A percentile compares a stretch with the other conserved stretches of the same genome.
These are phyloP conservation scores for Aaosphaeria pasadenensis DNA, from an alignment of 2,329 filamentous ascomycete genomes.

Conservation along the genomic window DNA sequence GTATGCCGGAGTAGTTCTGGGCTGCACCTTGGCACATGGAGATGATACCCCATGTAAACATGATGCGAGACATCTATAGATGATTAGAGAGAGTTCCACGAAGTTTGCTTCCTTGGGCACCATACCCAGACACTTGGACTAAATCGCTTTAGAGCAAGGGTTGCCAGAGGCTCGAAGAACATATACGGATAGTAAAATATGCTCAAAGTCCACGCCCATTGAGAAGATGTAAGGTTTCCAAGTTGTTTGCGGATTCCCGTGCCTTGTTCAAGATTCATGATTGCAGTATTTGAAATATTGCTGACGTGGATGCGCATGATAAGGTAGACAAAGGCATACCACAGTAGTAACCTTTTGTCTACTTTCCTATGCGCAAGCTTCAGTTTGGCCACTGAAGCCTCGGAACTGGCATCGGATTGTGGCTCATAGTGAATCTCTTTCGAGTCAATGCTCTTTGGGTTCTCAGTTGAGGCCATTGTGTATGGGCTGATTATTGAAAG, in stretches of 20 bases:
- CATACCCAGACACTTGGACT: constrained; percentile 12
- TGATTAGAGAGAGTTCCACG: too few species aligned
- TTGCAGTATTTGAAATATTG: constrained; percentile 35
- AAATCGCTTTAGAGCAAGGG: constrained; percentile 17
- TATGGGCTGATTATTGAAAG: background rate
- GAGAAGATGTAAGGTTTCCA: constrained; percentile 22
- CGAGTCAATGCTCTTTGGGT: constrained; percentile 3
- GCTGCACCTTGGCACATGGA: constrained; percentile 47
- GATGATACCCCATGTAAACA: constrained; percentile 21
- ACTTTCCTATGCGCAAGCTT: constrained; percentile 26
- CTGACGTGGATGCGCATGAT: constrained; percentile 30
- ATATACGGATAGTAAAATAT: constrained; percentile 37
- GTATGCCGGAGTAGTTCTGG: constrained; percentile 41
- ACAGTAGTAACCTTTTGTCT: constrained; percentile 27
- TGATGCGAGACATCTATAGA: constrained; percentile 14
- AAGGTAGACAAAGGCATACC: constrained; percentile 31
- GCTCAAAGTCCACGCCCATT: constrained; percentile 32
- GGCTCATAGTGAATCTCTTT: constrained; percentile 6
- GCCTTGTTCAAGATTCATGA: constrained; percentile 33
- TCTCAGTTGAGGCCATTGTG: constrained; percentile 5
- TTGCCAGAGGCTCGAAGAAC: constrained; percentile 25
- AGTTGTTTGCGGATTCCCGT: constrained; percentile 31
- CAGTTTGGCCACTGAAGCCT: constrained; percentile 5
- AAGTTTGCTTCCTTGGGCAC: too few species aligned
- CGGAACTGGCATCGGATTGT: constrained; percentile 9